Base-by-base conservation (phyloP, 371 early-diverging fungal species). In the Mucor mucedo region DNA sequence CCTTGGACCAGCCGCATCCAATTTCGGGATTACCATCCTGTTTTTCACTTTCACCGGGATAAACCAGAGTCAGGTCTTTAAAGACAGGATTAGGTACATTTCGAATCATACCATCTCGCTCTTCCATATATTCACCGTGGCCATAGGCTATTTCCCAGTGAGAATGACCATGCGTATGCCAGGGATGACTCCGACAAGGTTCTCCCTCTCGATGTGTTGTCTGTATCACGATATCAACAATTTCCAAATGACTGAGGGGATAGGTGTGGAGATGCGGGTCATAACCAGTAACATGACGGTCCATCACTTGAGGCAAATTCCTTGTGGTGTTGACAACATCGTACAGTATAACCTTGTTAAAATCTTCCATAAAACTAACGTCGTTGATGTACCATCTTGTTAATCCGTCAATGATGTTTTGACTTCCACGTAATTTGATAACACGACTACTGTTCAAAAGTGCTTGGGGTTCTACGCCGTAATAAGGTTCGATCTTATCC, bases 91-190 rank as follows among this genome's bases (percentile, higher is more conserved):
- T 56, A 1, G 59, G 41, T 44, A 68, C 72, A 0, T 71, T 73
- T 9, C 66, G 61, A 27, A 74, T 39, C 45, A 66, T 39, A 21
- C 54, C 65, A 44, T 79, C 60, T 8, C 30, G 28, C 5, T 60
- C 49, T 38, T 76, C 67, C 7, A 47, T 28, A 53, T 80, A 80
- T 13, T 70, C 64, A 2, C 80, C 77, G 11, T 28, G 10, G 1
- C 80, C 80, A 40, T 72, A 52, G 0, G 80, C 77, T 42, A 80
- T 60, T 6, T 68, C 52, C 40, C 69, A 80, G 44, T 80, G 80
- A 10, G 65, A 61, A 27, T 65, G 53, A 16, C 77, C 80, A 39
- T 80, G 80, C 2, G 72, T 67, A 21, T 80, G 80, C 80, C 80
- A 80, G 5, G 80, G 80, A 52, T 80, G 80, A 28, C 56, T 58